Percentiles rank a stretch among this genome's conserved stretches.
These are phyloP conservation scores for Catharanthus roseus DNA, from an alignment of 257 asterid species.

Conservation along the genomic window DNA sequence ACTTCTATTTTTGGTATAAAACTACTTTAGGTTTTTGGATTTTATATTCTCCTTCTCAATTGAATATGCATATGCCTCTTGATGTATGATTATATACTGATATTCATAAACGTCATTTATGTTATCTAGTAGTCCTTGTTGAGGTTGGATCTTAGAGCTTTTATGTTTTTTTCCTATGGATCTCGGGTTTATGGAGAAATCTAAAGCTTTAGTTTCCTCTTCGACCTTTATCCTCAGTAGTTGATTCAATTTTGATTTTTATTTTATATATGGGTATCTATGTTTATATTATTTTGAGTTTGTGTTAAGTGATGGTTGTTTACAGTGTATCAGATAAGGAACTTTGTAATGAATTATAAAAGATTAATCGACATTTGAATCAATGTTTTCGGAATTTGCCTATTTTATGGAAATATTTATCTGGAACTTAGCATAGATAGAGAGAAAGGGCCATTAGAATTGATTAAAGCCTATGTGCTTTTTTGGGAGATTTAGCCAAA, in stretches of 20 bases:
- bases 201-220: slow-evolving; percentile 2
- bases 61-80: slow-evolving; percentile 1
- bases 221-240: not conserved
- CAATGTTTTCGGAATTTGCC: not conserved
- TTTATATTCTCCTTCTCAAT: not conserved
- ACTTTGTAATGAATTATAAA: not conserved
- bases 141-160: not conserved
- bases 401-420: too few relatives aligned
- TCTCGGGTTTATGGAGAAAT: slow-evolving; percentile 9
- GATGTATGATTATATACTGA: not conserved
- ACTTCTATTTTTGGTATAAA: not conserved
- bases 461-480: not conserved
- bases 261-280: too few relatives aligned
- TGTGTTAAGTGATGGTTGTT: not conserved
- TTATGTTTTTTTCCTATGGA: slow-evolving; percentile 6
- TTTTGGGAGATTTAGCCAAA: not conserved
- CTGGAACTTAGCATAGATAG: too few relatives aligned
- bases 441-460: not conserved
- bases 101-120: not conserved
- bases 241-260: not conserved
- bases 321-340: slow-evolving; percentile 7
- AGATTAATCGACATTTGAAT: not conserved
- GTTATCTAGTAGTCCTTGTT: not conserved
- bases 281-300: slow-evolving; percentile 4
- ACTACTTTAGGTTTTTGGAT: not conserved